Base-by-base conservation (phyloP, 495 filamentous ascomycete species). In the Penicillium coffeae region DNA sequence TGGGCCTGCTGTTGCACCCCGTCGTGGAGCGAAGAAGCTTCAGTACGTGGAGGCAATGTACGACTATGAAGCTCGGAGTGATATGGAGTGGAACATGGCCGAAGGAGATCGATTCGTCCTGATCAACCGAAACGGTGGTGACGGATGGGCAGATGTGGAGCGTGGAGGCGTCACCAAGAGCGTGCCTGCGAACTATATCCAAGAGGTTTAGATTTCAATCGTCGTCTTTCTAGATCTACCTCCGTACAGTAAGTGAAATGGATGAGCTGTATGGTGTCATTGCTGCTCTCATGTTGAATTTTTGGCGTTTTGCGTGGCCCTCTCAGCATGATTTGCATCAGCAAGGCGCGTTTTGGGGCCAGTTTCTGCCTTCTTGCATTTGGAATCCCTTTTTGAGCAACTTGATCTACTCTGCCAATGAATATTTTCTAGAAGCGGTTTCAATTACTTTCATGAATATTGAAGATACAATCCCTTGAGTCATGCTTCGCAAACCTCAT, bases 81-180 rank as follows among this genome's bases (percentile, higher is more conserved):
- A 93, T 30, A 80, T 80, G 22, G 93, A 98, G 66, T 89, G 88
- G 71, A 87, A 74, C 60, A 98, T 98, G 88, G 51, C 60, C 2
- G 93, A 93, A 69, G 93, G 93, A 0, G 93, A 98, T 64, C 73
- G 84, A 44, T 96, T 98, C 59, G 93, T 96, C 16, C 65, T 96
- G 33, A 81, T 95, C 36, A 89, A 78, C 53, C 80, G 83, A 35
- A 89, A 97, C 63, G 75, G 81, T 9, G 93, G 93, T 1, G 93
- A 96, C 71, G 93, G 93, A 12, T 98, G 93, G 93, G 89, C 85
- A 8, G 92, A 96, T 70, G 93, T 98, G 12, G 93, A 96, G 73
- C 86, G 86, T 51, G 87, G 85, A 19, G 93, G 93, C n/a, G 69
- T 79, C 36, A 88, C 85, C n/a, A 90, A 85, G 71, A 95, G 88